Evolutionary conservation across 2,329 filamentous ascomycete species (phyloP), one percentile per base, ranked within the genome.

Genomic region (Fusarium nematophilum): DNA sequence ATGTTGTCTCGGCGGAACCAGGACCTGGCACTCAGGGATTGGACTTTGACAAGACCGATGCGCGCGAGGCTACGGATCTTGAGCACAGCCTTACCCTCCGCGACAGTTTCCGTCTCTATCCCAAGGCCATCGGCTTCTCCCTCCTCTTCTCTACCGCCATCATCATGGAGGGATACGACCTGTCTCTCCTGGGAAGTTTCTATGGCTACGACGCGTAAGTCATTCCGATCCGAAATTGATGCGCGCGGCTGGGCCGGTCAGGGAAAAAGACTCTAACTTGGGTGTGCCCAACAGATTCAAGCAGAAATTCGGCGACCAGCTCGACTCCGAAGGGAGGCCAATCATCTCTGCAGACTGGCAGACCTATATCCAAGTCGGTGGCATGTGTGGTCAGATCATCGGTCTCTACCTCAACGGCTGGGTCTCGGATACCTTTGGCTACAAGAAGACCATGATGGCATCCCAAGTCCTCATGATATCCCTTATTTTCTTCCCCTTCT

Each of bases 371-470:
- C 73, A 38, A 69, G 76, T 51, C 75, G 77, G 58, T 67, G 66
- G 53, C 76, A 80, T 55, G 80, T 82, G 66, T 17, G 87, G 87
- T n/a, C 84, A 87, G 66, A 83, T 90, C 40, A 76, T 89, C 37
- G 87, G 87, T 5, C 73, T 89, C 15, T 71, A 87, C 57, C 74
- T 88, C 66, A 88, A 86, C 67, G 87, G 87, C 29, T 83, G 80
- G 72, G 70, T 86, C n/a, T 83, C 85, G 3, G 86, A 89, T 67
- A 77, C 80, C 6, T 84, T 84, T 60, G 85, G 85, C 10, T 87
- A 87, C 66, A 80, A 84, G 14, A 83, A 81, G 69, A 86, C 84
- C 6, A 81, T 89, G 65, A 81, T 88, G 21, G 76, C 65, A 6
- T 82, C 82, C 9, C 75, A 89, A 37, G 63, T 76, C 5, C 70